Evolutionary conservation across 306 rosid genomes (phyloP), one percentile per base, ranked within the genome.

Genomic region (Cucumis cinereus): DNA sequence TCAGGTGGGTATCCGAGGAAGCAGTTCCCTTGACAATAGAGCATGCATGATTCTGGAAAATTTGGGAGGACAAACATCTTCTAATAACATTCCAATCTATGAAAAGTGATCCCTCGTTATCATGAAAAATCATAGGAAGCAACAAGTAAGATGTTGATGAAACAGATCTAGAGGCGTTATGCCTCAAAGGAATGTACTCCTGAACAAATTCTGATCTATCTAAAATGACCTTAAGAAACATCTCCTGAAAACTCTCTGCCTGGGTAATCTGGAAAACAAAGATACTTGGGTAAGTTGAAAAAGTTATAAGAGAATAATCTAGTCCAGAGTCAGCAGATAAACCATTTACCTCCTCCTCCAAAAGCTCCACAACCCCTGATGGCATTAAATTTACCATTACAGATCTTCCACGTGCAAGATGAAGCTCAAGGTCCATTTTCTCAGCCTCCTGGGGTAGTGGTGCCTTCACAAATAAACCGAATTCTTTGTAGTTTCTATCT

Each of bases 201-300:
- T 86, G 75, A 82, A 81, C 77, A 79, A 91, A 94, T 80, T 91
- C 90, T 69, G 28, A 69, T 82, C 98, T 88, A 57, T 94, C 97
- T 74, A 94, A 94, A 72, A 89, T 84, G 84, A 91, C 75, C 87
- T 89, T 94, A 70, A 91, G 97, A 80, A 84, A 91, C 96, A 91
- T 91, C 84, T 91, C 95, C 84, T 94, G 98, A 85, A 94, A 91
- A n/a, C 79, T 79, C 78, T 90, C 86, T 26, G 98, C 96, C 85
- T 85, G 83, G 82, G 62, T 76, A 72, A 91, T 90, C 98, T 94
- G 91, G 78, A 83, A 71, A 84, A 60, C 41, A 55, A 50, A 52
- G 45, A 36, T 64, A 33, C 22, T 36, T 5, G 63, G 38, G 58
- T 63, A 53, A 33, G 43, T 62, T 40, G 41, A 70, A 75, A 77